Evolutionary conservation across 768 basidiomycete species (phyloP).

Genomic region (Leccinum pellstonianum): DNA sequence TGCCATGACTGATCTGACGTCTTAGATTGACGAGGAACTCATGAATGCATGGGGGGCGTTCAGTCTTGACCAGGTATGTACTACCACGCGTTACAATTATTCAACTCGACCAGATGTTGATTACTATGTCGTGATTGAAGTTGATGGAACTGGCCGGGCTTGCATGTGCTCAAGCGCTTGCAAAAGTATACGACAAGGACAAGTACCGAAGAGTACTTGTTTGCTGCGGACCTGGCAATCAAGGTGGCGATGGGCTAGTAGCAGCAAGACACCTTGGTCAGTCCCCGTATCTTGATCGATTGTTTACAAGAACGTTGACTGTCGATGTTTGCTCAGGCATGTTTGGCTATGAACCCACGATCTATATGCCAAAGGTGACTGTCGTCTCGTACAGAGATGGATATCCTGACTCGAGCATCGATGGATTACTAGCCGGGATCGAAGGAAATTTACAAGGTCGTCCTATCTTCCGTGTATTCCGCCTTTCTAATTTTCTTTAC

Average conservation of each 20-base stretch:
- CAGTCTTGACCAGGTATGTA: constrained; percentile 82
- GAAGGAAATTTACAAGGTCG: constrained; percentile 89
- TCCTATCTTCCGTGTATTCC: not conserved
- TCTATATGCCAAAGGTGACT: constrained; percentile 90
- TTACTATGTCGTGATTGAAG: constrained; percentile 38
- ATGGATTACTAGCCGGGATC: constrained; percentile 67
- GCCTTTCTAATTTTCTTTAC: not conserved
- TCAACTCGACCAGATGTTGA: not conserved
- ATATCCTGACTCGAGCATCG: not conserved
- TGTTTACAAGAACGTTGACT: not conserved
- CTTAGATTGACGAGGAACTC: constrained; percentile 91
- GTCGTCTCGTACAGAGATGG: not conserved
- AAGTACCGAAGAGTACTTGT: constrained; percentile 81
- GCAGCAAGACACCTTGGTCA: constrained; percentile 91
- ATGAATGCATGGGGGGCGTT: constrained; percentile 90
- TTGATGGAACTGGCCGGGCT: constrained; percentile 96
- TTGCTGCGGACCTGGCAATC: constrained; percentile 96
- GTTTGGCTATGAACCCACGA: constrained; percentile 86
- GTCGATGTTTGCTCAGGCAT: constrained; percentile 50
- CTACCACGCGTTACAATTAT: not conserved
- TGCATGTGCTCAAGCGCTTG: constrained; percentile 86
- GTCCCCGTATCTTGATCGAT: constrained; percentile 15
- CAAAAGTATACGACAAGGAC: constrained; percentile 69
- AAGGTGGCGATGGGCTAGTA: constrained; percentile 95
- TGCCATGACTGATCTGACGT: not conserved